Evolutionary conservation across 2,329 filamentous ascomycete species (phyloP).

Genomic region (Curvularia sp.): DNA sequence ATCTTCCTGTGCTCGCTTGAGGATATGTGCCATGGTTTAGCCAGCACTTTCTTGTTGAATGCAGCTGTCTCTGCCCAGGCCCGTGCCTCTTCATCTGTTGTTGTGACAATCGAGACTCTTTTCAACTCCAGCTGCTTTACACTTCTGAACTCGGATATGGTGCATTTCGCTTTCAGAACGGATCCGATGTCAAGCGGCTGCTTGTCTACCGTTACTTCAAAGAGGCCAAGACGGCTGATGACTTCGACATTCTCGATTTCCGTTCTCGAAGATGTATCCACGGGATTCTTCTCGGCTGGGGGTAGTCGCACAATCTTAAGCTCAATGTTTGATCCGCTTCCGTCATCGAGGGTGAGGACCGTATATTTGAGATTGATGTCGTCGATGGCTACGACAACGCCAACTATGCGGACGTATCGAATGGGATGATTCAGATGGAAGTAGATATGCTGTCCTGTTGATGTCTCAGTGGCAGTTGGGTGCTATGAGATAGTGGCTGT

Average conservation of each 20-base stretch:
- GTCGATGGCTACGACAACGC: constrained; percentile 55
- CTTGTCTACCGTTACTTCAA: constrained; percentile 52
- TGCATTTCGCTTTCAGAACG: constrained; percentile 65
- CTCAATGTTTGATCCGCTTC: constrained; percentile 66
- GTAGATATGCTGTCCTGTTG: constrained; percentile 62
- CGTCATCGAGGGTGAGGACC: constrained; percentile 66
- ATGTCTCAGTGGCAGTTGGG: constrained; percentile 1
- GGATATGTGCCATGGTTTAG: constrained; percentile 61
- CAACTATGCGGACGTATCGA: constrained; percentile 57
- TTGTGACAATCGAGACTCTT: constrained; percentile 57
- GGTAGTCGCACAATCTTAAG: constrained; percentile 58
- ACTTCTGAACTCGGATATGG: constrained; percentile 59
- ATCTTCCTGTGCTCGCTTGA: constrained; percentile 55
- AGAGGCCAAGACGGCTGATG: constrained; percentile 45
- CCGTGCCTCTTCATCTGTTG: constrained; percentile 62
- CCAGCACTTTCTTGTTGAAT: constrained; percentile 60
- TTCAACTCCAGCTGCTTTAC: constrained; percentile 63
- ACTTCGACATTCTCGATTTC: constrained; percentile 51
- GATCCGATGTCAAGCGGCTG: constrained; percentile 55
- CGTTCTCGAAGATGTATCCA: constrained; percentile 46
- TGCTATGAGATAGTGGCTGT: background rate
- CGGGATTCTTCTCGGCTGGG: constrained; percentile 31
- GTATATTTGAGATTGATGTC: constrained; percentile 52
- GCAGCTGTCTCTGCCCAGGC: constrained; percentile 61
- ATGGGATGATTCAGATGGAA: constrained; percentile 63